phyloP scores from a whole-genome alignment of 768 basidiomycete species.

The Termitomyces sp. region DNA sequence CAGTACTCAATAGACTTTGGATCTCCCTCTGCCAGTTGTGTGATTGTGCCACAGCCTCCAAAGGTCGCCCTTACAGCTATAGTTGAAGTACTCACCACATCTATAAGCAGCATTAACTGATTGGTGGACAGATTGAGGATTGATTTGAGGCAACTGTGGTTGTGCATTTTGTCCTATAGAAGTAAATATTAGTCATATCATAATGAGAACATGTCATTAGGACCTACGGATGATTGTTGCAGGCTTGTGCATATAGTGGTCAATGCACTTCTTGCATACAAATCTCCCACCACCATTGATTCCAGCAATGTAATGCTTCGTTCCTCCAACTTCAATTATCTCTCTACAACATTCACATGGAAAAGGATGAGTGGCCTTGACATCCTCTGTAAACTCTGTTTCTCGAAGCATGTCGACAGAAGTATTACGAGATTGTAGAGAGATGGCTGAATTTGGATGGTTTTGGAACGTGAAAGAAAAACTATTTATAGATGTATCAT shows the following conservation, averaged over 20 bases:
- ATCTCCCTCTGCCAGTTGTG: too few species aligned
- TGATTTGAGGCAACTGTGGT: background rate
- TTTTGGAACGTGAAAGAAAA: too few species aligned
- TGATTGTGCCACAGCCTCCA: too few species aligned
- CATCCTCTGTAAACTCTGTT: background rate
- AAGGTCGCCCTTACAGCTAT: too few species aligned
- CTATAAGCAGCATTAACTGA: background rate
- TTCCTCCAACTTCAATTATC: background rate
- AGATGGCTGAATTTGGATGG: too few species aligned
- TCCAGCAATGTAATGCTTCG: background rate
- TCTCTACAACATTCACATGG: background rate
- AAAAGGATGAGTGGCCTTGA: background rate
- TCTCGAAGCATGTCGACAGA: background rate
- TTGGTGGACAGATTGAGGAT: background rate
- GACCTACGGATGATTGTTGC: background rate
- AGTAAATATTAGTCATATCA: background rate
- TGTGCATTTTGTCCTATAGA: background rate
- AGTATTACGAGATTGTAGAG: too few species aligned
- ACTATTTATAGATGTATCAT: too few species aligned
- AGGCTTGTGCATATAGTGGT: background rate
- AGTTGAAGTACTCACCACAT: background rate
- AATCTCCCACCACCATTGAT: background rate
- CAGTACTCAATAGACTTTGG: too few species aligned
- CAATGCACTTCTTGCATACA: background rate
- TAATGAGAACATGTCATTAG: background rate